Evolutionary conservation across 768 basidiomycete genomes (phyloP).

Genomic region (Agrocybe pediades): DNA sequence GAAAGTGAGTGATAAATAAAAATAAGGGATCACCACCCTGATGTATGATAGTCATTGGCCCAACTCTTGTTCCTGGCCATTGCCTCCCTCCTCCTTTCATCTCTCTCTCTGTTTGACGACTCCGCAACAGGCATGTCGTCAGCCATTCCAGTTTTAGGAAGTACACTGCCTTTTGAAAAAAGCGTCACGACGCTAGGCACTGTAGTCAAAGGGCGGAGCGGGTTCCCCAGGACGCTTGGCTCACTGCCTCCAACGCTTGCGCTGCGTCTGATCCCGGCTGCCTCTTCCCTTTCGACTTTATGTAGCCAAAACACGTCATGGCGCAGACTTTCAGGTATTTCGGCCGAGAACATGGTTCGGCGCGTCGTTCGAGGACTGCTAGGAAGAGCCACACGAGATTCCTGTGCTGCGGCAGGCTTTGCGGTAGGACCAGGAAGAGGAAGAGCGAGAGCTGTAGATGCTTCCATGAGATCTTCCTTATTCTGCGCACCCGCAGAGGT

Average conservation of each 20-base stretch:
- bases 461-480: too few relatives aligned
- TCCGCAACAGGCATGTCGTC: background rate
- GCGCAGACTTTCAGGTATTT: constrained; percentile 83
- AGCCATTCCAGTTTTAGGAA: background rate
- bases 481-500: too few relatives aligned
- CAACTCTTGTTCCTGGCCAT: constrained; percentile 67
- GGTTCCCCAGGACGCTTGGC: constrained; percentile 22
- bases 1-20: background rate
- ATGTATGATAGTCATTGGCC: constrained; percentile 67
- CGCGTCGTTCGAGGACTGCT: constrained; percentile 87
- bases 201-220: constrained; percentile 31
- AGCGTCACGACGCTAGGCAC: constrained; percentile 43
- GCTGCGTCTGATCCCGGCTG: constrained; percentile 35
- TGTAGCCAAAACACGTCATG: constrained; percentile 83
- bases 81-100: constrained; percentile 43
- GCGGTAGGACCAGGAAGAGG: constrained; percentile 2
- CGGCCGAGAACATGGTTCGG: constrained; percentile 79
- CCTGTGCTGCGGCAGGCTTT: background rate
- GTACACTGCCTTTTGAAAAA: constrained; percentile 33
- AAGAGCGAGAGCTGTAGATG: constrained; percentile 16
- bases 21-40: constrained; percentile 55
- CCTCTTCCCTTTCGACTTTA: constrained; percentile 58
- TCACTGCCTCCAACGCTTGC: constrained; percentile 29
- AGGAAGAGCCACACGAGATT: constrained; percentile 45
- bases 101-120: constrained; percentile 26